Percentiles rank a stretch among this genome's conserved stretches.
phyloP scores from a whole-genome alignment of 2,329 filamentous ascomycete species.

The Oidium heveae region DNA sequence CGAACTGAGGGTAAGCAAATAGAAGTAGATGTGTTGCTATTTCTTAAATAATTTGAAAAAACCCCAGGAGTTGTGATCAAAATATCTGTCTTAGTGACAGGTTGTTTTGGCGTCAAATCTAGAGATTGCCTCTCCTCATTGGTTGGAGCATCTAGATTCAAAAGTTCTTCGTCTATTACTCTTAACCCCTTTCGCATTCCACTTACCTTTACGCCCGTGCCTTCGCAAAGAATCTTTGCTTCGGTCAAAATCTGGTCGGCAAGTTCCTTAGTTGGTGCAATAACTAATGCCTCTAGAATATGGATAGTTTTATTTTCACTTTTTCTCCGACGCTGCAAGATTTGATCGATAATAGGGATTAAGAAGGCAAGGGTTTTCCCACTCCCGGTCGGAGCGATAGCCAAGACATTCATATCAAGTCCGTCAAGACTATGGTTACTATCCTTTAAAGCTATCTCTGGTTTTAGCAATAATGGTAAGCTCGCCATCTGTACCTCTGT shows the following conservation, averaged over 20 bases:
- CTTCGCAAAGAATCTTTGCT: conserved; percentile 52
- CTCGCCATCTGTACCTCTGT: conserved; percentile 85
- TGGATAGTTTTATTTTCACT: conserved; percentile 19
- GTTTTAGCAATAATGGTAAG: conserved; percentile 49
- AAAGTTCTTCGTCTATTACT: conserved; percentile 20
- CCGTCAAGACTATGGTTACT: conserved; percentile 12
- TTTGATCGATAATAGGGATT: conserved; percentile 59
- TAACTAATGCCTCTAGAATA: conserved; percentile 38
- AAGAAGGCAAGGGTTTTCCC: conserved; percentile 90
- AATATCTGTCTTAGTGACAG: conserved; percentile 48
- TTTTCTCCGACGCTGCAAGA: conserved; percentile 28
- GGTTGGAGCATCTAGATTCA: conserved; percentile 10
- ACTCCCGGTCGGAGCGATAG: conserved; percentile 81
- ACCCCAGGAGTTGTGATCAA: conserved; percentile 59
- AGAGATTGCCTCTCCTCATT: conserved; percentile 8
- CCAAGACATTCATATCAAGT: conserved; percentile 44
- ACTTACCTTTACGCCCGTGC: conserved; percentile 55
- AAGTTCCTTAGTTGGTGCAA: conserved; percentile 58
- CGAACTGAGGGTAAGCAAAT: conserved; percentile 39
- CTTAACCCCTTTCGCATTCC: conserved; percentile 71
- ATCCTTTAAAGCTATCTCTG: conserved; percentile 23
- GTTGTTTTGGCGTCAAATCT: conserved; percentile 17
- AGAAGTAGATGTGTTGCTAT: conserved; percentile 16
- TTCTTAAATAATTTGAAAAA: conserved; percentile 47
- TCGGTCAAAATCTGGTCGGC: conserved; percentile 64